A percentile compares a stretch with the other conserved stretches of the same genome.
Conservation (phyloP, 1,284 basidiomycete species). For the Apiotrichum mycotoxinovorans region DNA sequence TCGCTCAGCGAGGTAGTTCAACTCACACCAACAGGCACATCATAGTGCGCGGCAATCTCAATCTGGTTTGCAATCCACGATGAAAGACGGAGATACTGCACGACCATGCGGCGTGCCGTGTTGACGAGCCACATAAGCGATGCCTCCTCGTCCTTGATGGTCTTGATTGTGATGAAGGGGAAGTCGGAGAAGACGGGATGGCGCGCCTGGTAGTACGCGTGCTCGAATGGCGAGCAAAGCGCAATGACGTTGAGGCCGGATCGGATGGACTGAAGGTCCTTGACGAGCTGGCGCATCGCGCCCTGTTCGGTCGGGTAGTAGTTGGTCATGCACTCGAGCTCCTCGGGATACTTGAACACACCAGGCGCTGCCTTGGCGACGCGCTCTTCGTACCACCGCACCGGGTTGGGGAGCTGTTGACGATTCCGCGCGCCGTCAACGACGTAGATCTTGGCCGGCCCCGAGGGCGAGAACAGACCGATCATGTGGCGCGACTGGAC, state of each 20-base stretch:
- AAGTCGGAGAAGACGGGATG: slow-evolving; percentile 75
- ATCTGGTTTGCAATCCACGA: slow-evolving; percentile 77
- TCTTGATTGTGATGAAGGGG: slow-evolving; percentile 82
- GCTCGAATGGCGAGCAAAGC: slow-evolving; percentile 80
- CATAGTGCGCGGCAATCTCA: slow-evolving; percentile 82
- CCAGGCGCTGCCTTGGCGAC: slow-evolving; percentile 52
- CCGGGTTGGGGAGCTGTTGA: slow-evolving; percentile 73
- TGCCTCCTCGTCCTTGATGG: slow-evolving; percentile 60
- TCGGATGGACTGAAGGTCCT: slow-evolving; percentile 66
- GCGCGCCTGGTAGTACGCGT: slow-evolving; percentile 74
- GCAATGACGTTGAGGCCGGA: slow-evolving; percentile 66
- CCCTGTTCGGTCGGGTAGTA: slow-evolving; percentile 77
- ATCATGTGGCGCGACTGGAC: slow-evolving; percentile 82
- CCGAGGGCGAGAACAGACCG: slow-evolving; percentile 76
- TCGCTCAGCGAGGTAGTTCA: slow-evolving; percentile 3
- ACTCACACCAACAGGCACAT: slow-evolving; percentile 72
- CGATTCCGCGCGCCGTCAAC: slow-evolving; percentile 84
- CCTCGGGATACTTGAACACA: slow-evolving; percentile 64
- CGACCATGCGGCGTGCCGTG: slow-evolving; percentile 65
- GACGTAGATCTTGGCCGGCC: slow-evolving; percentile 72
- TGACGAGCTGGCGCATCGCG: slow-evolving; percentile 82
- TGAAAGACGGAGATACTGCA: slow-evolving; percentile 74
- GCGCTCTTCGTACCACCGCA: slow-evolving; percentile 67
- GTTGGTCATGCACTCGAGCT: slow-evolving; percentile 64
- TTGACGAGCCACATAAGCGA: slow-evolving; percentile 56